Conservation (phyloP, 2,329 filamentous ascomycete genomes). For the Calycina herbarum region DNA sequence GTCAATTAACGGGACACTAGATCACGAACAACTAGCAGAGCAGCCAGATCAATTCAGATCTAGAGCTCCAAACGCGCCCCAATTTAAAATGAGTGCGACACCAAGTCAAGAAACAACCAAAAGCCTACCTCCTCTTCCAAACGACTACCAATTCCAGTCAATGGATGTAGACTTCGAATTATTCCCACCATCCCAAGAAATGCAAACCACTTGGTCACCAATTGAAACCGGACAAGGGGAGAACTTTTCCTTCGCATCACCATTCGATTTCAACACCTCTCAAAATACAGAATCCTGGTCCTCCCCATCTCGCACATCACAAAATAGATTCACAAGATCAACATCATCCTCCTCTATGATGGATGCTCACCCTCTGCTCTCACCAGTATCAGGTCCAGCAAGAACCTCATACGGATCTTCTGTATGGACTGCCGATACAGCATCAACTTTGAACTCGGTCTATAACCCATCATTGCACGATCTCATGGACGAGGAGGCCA, state of each 20-base stretch:
- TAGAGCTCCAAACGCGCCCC: neutral
- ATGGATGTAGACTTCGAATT: slow-evolving; percentile 10
- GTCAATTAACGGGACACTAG: neutral
- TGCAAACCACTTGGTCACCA: slow-evolving; percentile 4
- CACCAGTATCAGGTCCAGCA: slow-evolving; percentile 9
- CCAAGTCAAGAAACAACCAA: neutral
- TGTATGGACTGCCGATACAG: slow-evolving; percentile 22
- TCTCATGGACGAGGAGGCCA: slow-evolving; percentile 8
- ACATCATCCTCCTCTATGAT: slow-evolving; percentile 14
- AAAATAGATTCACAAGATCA: slow-evolving; percentile 5
- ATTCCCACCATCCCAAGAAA: slow-evolving; percentile 3
- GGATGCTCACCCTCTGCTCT: slow-evolving; percentile 15
- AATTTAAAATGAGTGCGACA: neutral
- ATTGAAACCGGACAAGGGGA: neutral
- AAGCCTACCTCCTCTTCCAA: neutral
- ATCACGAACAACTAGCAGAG: neutral
- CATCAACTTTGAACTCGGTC: slow-evolving; percentile 20
- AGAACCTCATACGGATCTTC: slow-evolving; percentile 23
- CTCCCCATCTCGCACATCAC: neutral
- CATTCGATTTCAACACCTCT: slow-evolving; percentile 4
- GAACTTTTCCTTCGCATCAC: neutral
- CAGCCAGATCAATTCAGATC: neutral
- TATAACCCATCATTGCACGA: slow-evolving; percentile 13
- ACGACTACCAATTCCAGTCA: neutral
- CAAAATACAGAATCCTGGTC: slow-evolving; percentile 7